Conservation (phyloP, 495 filamentous ascomycete genomes). For the Tuber umbilicatum region DNA sequence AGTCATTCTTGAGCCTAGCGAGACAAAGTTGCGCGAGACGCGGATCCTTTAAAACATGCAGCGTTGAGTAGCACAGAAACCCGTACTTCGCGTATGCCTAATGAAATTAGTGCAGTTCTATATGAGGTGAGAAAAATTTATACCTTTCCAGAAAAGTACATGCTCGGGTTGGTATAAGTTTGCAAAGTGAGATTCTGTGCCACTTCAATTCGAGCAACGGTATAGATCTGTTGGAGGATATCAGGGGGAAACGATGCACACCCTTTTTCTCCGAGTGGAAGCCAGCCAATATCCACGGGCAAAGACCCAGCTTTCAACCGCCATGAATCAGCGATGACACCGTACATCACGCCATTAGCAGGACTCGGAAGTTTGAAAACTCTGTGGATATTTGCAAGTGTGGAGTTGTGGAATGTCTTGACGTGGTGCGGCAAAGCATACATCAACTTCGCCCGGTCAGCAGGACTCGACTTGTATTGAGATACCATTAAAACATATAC, state of each 20-base stretch:
- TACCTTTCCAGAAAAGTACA: constrained; percentile 93
- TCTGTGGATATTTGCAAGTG: constrained; percentile 7
- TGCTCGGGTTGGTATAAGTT: constrained; percentile 65
- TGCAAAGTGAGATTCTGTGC: constrained; percentile 63
- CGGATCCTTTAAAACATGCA: constrained; percentile 44
- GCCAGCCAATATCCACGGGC: constrained; percentile 12
- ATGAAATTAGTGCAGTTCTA: constrained; percentile 25
- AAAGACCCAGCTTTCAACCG: constrained; percentile 6
- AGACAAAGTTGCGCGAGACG: constrained; percentile 53
- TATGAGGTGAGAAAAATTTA: constrained; percentile 7
- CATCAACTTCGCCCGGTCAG: constrained; percentile 55
- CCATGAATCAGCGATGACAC: constrained; percentile 6
- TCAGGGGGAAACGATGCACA: neutral
- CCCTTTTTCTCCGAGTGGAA: neutral
- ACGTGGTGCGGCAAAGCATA: constrained; percentile 87
- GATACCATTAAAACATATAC: no score
- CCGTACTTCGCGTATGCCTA: constrained; percentile 35
- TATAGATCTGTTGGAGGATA: neutral
- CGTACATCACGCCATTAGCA: constrained; percentile 13
- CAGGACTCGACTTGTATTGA: neutral
- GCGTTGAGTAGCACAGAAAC: neutral
- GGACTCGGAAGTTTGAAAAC: neutral
- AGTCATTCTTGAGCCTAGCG: constrained; percentile 46
- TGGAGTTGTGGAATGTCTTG: constrained; percentile 52
- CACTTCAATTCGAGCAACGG: constrained; percentile 51